Percentiles rank a stretch among this genome's conserved stretches.
phyloP scores from a whole-genome alignment of 2,329 filamentous ascomycete genomes.

The Madurella fahalii region DNA sequence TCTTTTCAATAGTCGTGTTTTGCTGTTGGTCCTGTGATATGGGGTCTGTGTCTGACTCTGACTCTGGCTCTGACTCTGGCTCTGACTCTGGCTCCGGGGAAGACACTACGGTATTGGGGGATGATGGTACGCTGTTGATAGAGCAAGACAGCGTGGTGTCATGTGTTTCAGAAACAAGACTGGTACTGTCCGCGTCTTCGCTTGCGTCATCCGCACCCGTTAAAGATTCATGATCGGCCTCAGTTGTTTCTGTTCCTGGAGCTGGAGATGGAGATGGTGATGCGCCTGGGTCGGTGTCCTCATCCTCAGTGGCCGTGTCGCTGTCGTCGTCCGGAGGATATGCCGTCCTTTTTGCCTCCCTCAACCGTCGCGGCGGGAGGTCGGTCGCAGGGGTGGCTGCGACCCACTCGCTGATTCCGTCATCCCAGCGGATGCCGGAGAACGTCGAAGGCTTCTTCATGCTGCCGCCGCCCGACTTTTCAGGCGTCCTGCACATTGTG shows the following conservation, averaged over 20 bases:
- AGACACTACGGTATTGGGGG: neutral
- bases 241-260: neutral
- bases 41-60: neutral
- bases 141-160: too few species aligned
- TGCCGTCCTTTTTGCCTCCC: neutral
- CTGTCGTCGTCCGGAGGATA: neutral
- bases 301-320: neutral
- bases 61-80: neutral
- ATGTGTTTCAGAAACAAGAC: neutral
- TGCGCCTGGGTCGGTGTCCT: neutral
- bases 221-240: too few species aligned
- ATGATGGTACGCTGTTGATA: neutral
- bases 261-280: neutral
- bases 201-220: neutral
- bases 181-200: neutral
- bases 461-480: neutral
- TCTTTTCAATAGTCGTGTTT: neutral
- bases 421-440: conserved; percentile 34
- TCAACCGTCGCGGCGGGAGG: neutral
- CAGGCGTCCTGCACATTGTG: neutral
- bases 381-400: conserved; percentile 20
- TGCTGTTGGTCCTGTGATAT: neutral
- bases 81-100: neutral
- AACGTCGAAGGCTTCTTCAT: conserved; percentile 13
- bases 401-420: conserved; percentile 38